Conservation (phyloP, 1,139 yeast species). For the Kodamaea suecica region DNA sequence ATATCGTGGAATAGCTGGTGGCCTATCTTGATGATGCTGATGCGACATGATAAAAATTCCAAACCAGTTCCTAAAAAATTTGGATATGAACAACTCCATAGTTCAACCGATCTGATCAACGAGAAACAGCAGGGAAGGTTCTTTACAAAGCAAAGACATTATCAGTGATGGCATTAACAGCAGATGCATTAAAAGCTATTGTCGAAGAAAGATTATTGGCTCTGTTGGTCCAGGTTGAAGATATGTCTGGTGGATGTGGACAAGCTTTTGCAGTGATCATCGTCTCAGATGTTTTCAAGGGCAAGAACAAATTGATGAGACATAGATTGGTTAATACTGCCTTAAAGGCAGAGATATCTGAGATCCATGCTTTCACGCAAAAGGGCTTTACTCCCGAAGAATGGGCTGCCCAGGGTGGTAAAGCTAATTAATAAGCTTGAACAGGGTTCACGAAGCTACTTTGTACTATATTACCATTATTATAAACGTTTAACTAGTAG, state of each 20-base stretch:
- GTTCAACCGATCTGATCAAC: too few relatives aligned
- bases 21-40: too few relatives aligned
- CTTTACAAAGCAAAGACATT: conserved; percentile 1
- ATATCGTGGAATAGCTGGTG: too few relatives aligned
- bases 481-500: neutral
- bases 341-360: conserved; percentile 75
- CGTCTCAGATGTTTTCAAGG: conserved; percentile 67
- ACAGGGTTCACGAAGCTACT: neutral
- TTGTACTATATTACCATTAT: neutral
- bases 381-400: conserved; percentile 75
- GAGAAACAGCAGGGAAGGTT: too few relatives aligned
- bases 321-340: conserved; percentile 81
- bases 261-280: conserved; percentile 85
- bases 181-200: conserved; percentile 43
- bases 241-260: conserved; percentile 83
- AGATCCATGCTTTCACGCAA: conserved; percentile 93
- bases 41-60: too few relatives aligned
- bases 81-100: too few relatives aligned
- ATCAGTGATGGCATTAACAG: conserved; percentile 38
- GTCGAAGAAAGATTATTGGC: conserved; percentile 54
- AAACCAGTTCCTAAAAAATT: too few relatives aligned
- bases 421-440: neutral
- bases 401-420: conserved; percentile 46
- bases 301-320: conserved; percentile 82
- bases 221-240: conserved; percentile 58